Percentiles rank a stretch among this genome's conserved stretches.
phyloP scores from a whole-genome alignment of 164 flowering plant species.

The Vitis amurensis region DNA sequence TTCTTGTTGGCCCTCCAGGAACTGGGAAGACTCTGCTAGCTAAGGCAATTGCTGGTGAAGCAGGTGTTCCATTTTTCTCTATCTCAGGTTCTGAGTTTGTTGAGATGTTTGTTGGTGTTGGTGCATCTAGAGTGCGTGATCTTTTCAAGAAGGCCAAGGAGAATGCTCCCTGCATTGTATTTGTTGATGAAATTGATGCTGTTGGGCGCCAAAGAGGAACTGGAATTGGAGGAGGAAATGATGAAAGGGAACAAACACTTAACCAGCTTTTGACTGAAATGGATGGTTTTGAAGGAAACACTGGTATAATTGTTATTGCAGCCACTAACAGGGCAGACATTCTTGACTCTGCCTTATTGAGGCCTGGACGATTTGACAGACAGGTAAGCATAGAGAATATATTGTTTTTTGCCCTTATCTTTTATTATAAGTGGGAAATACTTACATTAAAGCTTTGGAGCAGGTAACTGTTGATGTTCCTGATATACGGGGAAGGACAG shows the following conservation, averaged over 20 bases:
- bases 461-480: constrained; percentile 91
- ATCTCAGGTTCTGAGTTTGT: constrained; percentile 93
- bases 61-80: constrained; percentile 92
- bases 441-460: constrained; percentile 2
- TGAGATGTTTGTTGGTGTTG: constrained; percentile 97
- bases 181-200: constrained; percentile 97
- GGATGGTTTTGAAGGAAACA: constrained; percentile 96
- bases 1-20: constrained; percentile 92
- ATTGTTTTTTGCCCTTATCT: background rate
- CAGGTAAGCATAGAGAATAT: constrained; percentile 47
- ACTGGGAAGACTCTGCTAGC: constrained; percentile 90
- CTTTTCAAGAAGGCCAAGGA: constrained; percentile 95
- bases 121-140: constrained; percentile 94
- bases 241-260: constrained; percentile 91
- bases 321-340: constrained; percentile 93
- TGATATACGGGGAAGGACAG: constrained; percentile 84
- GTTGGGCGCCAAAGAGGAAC: constrained; percentile 93
- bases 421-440: background rate
- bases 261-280: constrained; percentile 94
- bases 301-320: constrained; percentile 88
- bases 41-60: constrained; percentile 95
- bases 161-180: constrained; percentile 93
- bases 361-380: constrained; percentile 92
- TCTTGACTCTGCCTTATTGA: constrained; percentile 83
- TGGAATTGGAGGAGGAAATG: constrained; percentile 94